phyloP scores from a whole-genome alignment of 257 asterid species.

The Handroanthus guayacan region DNA sequence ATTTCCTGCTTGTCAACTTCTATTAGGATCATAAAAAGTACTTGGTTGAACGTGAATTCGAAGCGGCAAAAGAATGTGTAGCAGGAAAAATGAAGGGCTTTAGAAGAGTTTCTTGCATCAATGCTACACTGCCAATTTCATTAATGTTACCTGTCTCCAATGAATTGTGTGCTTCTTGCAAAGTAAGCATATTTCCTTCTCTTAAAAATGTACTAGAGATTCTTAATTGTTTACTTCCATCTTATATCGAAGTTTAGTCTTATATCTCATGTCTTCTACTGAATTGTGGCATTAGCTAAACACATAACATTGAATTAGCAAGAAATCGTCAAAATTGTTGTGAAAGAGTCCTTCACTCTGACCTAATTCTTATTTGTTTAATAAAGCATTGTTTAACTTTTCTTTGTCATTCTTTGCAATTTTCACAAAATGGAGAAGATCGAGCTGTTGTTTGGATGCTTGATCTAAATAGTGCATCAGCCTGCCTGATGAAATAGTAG shows the following conservation, averaged over 20 bases:
- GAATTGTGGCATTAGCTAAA: not conserved
- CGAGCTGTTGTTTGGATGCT: constrained; percentile 86
- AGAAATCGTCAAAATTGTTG: too few relatives aligned
- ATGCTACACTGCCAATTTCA: constrained; percentile 81
- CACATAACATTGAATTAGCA: not conserved
- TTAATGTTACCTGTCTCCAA: constrained; percentile 49
- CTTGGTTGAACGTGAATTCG: constrained; percentile 85
- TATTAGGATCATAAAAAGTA: constrained; percentile 90
- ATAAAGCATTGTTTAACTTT: not conserved
- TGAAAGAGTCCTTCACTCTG: too few relatives aligned
- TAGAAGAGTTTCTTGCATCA: constrained; percentile 85
- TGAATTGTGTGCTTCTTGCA: constrained; percentile 72
- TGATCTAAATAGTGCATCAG: constrained; percentile 82
- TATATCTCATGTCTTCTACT: not conserved
- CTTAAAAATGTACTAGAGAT: constrained; percentile 22
- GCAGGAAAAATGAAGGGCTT: constrained; percentile 75
- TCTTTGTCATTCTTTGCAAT: constrained; percentile 49
- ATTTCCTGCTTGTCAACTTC: constrained; percentile 74
- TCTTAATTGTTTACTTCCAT: not conserved
- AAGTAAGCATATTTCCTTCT: constrained; percentile 50
- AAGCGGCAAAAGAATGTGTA: constrained; percentile 79
- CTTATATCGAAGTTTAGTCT: not conserved
- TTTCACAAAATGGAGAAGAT: constrained; percentile 61
- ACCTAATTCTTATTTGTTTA: constrained; percentile 5
- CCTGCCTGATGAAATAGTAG: constrained; percentile 85